A percentile compares a stretch with the other conserved stretches of the same genome.
Conservation (phyloP, 2,329 filamentous ascomycete genomes). For the Zymoseptoria tritici region DNA sequence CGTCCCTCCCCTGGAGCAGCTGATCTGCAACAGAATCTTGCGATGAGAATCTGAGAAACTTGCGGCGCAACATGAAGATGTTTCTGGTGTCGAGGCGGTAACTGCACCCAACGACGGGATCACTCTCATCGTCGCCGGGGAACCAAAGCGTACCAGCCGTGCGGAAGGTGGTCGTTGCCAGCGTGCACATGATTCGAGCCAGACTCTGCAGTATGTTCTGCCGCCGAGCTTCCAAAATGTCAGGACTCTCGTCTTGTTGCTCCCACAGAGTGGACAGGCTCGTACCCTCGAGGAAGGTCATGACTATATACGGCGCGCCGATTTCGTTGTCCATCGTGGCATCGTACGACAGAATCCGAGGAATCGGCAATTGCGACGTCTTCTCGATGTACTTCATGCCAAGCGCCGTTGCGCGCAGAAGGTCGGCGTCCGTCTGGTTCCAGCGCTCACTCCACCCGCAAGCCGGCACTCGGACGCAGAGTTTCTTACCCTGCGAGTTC, state of each 20-base stretch:
- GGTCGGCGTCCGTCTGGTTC: constrained; percentile 13
- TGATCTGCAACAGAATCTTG: constrained; percentile 7
- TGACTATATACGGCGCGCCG: constrained; percentile 14
- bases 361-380: constrained; percentile 11
- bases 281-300: constrained; percentile 10
- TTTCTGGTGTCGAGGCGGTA: constrained; percentile 8
- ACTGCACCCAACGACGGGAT: constrained; percentile 3
- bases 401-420: constrained; percentile 12
- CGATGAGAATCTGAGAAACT: constrained; percentile 2
- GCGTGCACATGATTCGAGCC: constrained; percentile 6
- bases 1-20: constrained; percentile 5
- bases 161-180: constrained; percentile 5
- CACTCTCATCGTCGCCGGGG: background rate
- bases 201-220: constrained; percentile 12
- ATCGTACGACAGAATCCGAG: constrained; percentile 10
- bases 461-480: constrained; percentile 14
- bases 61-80: constrained; percentile 10
- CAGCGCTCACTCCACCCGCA: constrained; percentile 11
- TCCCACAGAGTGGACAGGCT: constrained; percentile 5
- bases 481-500: constrained; percentile 1
- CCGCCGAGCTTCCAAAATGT: constrained; percentile 4
- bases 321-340: constrained; percentile 12
- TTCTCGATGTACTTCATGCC: constrained; percentile 11
- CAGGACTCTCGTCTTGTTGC: constrained; percentile 1
- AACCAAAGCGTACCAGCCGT: constrained; percentile 11